phyloP scores from a whole-genome alignment of 768 basidiomycete species.

The Leucosporidium creatinivorum region DNA sequence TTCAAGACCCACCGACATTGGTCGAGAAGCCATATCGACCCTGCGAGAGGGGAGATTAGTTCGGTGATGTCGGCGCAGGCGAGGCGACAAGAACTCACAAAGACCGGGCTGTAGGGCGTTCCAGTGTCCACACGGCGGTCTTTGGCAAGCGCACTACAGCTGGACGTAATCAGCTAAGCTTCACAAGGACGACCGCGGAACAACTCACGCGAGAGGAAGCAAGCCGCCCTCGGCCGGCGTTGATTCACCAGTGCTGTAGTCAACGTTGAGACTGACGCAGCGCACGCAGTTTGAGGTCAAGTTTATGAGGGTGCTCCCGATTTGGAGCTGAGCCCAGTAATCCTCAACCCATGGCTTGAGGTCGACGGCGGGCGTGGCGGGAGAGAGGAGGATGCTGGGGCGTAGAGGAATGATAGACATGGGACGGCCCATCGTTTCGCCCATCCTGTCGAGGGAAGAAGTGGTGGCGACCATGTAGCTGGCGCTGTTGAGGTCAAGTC shows the following conservation, averaged over 20 bases:
- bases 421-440: neutral
- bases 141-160: neutral
- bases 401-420: conserved; percentile 7
- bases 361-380: neutral
- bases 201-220: conserved; percentile 5
- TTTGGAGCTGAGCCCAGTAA: conserved; percentile 1
- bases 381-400: conserved; percentile 5
- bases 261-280: conserved; percentile 14
- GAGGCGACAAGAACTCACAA: neutral
- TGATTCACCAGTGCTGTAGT: conserved; percentile 5
- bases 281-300: conserved; percentile 8
- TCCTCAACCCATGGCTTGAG: conserved; percentile 14
- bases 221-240: neutral
- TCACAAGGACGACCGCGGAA: too few relatives aligned
- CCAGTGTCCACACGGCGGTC: conserved; percentile 7
- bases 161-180: neutral
- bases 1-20: neutral
- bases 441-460: neutral
- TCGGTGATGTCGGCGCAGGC: rapidly evolving
- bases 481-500: too few relatives aligned
- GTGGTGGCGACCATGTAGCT: conserved; percentile 9
- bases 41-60: neutral
- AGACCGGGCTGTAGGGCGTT: neutral
- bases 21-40: conserved; percentile 13
- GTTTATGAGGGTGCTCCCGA: neutral